Evolutionary conservation across 2,329 filamentous ascomycete genomes (phyloP).

Genomic region (Podosphaera fusca): DNA sequence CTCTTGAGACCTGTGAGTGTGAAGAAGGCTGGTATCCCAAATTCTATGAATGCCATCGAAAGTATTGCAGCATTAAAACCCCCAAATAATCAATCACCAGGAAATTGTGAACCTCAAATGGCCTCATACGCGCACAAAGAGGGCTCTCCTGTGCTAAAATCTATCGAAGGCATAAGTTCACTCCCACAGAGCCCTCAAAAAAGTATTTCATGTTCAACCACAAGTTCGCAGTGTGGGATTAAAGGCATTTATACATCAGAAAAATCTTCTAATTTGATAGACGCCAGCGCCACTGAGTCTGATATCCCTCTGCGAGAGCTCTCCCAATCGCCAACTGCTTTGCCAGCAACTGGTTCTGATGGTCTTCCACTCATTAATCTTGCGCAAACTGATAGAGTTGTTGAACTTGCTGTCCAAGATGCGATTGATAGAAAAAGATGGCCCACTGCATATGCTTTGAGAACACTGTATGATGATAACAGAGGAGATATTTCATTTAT

Average conservation of each 20-base stretch:
- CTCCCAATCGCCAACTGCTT: slow-evolving; percentile 2
- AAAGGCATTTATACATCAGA: slow-evolving; percentile 5
- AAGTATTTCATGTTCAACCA: slow-evolving; percentile 6
- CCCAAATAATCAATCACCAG: not conserved
- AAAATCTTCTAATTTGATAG: slow-evolving; percentile 3
- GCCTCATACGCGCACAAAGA: not conserved
- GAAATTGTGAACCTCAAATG: not conserved
- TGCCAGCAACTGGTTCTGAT: slow-evolving; percentile 5
- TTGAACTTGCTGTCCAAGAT: slow-evolving; percentile 34
- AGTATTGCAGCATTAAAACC: slow-evolving; percentile 10
- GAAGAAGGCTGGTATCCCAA: slow-evolving; percentile 1
- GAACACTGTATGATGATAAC: slow-evolving; percentile 35
- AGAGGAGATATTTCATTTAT: slow-evolving; percentile 27
- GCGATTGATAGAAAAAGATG: slow-evolving; percentile 32
- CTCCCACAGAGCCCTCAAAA: slow-evolving; percentile 5
- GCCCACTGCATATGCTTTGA: slow-evolving; percentile 37
- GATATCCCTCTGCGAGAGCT: slow-evolving; percentile 1
- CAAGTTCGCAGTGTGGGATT: slow-evolving; percentile 3
- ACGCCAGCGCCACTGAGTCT: not conserved
- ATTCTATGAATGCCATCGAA: slow-evolving; percentile 9
- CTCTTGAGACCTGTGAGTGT: not conserved
- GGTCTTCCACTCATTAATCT: slow-evolving; percentile 8
- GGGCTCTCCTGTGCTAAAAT: slow-evolving; percentile 1
- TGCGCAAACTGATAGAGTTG: slow-evolving; percentile 23
- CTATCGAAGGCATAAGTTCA: slow-evolving; percentile 1